Percentiles rank a stretch among this genome's conserved stretches.
Conservation (phyloP, 164 flowering plant genomes). For the Aristolochia californica region DNA sequence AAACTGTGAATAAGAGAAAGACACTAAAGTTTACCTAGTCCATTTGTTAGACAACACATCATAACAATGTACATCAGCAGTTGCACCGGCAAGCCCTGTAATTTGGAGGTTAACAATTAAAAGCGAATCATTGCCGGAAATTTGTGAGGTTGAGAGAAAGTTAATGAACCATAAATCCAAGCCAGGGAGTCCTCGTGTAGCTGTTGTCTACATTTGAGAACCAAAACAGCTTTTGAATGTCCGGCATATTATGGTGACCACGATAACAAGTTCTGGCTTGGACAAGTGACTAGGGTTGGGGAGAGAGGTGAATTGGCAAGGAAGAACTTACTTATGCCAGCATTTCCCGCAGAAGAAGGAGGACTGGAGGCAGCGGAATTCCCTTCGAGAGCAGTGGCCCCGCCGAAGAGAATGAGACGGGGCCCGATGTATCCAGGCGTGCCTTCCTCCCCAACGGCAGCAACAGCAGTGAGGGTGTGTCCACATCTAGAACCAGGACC, state of each 20-base stretch:
- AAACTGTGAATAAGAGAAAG: no score
- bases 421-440: conserved; percentile 82
- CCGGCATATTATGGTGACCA: no score
- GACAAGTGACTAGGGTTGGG: conserved; percentile 10
- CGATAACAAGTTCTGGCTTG: no score
- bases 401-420: conserved; percentile 83
- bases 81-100: conserved; percentile 96
- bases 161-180: background rate
- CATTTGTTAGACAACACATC: conserved; percentile 93
- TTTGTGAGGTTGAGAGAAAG: background rate
- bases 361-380: conserved; percentile 86
- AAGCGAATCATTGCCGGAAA: background rate
- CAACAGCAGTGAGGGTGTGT: conserved; percentile 90
- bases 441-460: conserved; percentile 96
- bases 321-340: conserved; percentile 76
- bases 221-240: no score
- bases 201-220: no score
- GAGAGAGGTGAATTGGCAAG: background rate
- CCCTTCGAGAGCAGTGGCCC: conserved; percentile 97
- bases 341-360: conserved; percentile 87
- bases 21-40: conserved; percentile 52
- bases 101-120: conserved; percentile 7
- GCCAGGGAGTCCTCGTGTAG: no score
- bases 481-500: conserved; percentile 98
- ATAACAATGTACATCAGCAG: conserved; percentile 96